These are phyloP conservation scores for Hypomyces rosellus DNA, from an alignment of 2,329 filamentous ascomycete genomes.

Conservation along the genomic window DNA sequence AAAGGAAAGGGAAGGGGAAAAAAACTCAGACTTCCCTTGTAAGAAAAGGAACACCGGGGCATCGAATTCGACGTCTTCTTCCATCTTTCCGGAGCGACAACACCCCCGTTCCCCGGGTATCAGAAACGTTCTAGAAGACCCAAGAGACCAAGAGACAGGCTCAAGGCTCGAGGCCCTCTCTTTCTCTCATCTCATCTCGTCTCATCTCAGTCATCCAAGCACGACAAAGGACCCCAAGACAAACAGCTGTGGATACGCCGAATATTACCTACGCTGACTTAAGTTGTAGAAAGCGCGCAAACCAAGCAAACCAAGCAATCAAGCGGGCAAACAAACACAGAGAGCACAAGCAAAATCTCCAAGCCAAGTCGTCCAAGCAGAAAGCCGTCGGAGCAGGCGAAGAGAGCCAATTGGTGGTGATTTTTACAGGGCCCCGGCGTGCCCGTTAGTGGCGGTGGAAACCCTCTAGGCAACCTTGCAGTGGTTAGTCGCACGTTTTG, in stretches of 20 bases:
- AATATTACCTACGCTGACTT: not conserved
- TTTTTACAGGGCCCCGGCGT: no score
- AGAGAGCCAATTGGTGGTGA: no score
- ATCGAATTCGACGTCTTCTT: slow-evolving; percentile 1
- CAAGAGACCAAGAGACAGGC: not conserved
- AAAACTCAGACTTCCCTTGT: not conserved
- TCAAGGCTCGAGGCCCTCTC: no score
- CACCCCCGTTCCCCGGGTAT: slow-evolving; percentile 22
- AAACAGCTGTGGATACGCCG: slow-evolving; percentile 9
- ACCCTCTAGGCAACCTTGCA: no score
- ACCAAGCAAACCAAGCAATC: no score
- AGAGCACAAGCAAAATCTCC: no score
- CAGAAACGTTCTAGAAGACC: slow-evolving; percentile 26
- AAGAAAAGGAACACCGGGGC: not conserved
- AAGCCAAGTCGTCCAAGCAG: no score
- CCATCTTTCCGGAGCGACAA: slow-evolving; percentile 13
- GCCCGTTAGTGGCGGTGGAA: no score
- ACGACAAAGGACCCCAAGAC: not conserved
- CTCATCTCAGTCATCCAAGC: not conserved
- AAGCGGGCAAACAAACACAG: no score
- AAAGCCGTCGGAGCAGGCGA: no score
- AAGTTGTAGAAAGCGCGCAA: not conserved
- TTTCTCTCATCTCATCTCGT: not conserved
- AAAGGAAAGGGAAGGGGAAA: no score
- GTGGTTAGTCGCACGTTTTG: no score